Conservation (phyloP, 768 basidiomycete species). For the Lentinula edodes region DNA sequence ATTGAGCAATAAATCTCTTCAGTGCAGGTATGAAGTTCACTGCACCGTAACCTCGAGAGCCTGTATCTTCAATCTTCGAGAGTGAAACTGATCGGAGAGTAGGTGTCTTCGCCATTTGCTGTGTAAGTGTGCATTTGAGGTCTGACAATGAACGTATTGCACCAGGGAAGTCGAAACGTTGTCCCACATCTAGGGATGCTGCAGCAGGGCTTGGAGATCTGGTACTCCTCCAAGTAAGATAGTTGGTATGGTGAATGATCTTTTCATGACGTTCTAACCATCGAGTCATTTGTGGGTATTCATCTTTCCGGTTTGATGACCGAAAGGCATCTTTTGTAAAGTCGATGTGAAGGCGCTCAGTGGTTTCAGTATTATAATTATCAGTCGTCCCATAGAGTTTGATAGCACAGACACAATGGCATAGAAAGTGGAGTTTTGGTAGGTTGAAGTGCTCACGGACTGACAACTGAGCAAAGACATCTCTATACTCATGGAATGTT, state of each 20-base stretch:
- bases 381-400: conserved; percentile 16
- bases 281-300: conserved; percentile 13
- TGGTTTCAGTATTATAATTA: conserved; percentile 22
- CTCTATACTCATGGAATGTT: conserved; percentile 27
- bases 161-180: not conserved
- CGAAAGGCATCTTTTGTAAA: conserved; percentile 17
- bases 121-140: not conserved
- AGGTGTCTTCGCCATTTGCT: not conserved
- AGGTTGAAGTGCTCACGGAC: conserved; percentile 21
- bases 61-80: not conserved
- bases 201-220: not conserved
- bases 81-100: not conserved
- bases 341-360: too few species aligned
- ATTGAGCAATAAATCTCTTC: not conserved
- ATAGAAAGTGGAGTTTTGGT: conserved; percentile 20
- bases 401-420: conserved; percentile 17
- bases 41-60: not conserved
- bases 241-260: not conserved
- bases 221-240: not conserved
- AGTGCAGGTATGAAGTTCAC: not conserved
- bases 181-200: not conserved
- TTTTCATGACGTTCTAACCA: conserved; percentile 4
- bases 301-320: conserved; percentile 21
- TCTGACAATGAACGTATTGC: not conserved
- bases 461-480: conserved; percentile 20